These are phyloP conservation scores for Kwoniella bestiolae DNA, from an alignment of 768 basidiomycete genomes.

Conservation along the genomic window DNA sequence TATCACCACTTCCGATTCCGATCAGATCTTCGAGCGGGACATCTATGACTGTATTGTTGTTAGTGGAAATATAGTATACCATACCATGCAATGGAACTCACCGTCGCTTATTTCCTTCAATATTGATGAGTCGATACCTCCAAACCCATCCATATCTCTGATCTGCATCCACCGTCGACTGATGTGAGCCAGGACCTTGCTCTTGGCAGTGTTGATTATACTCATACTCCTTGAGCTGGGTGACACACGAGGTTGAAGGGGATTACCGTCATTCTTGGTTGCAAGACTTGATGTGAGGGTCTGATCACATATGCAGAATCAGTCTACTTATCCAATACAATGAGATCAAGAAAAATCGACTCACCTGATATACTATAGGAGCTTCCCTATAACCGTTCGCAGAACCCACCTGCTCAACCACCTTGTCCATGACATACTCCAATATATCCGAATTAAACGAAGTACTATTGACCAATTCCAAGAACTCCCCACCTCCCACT, in stretches of 20 bases:
- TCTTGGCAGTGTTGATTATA: conserved; percentile 70
- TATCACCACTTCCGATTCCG: conserved; percentile 51
- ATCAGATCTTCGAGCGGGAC: conserved; percentile 75
- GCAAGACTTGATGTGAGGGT: neutral
- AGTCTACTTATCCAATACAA: conserved; percentile 43
- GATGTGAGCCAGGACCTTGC: conserved; percentile 74
- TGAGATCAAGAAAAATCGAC: conserved; percentile 55
- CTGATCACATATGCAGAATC: neutral
- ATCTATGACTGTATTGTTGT: conserved; percentile 69
- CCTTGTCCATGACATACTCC: conserved; percentile 73
- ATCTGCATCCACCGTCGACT: conserved; percentile 76
- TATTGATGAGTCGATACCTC: conserved; percentile 80
- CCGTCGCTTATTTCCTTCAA: conserved; percentile 84
- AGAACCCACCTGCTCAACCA: conserved; percentile 64
- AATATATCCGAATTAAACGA: conserved; percentile 74
- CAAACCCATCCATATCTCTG: conserved; percentile 78
- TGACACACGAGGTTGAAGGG: neutral
- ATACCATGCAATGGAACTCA: conserved; percentile 58
- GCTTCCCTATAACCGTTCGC: conserved; percentile 66
- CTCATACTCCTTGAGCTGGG: conserved; percentile 66
- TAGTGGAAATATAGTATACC: neutral
- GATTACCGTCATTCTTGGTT: neutral
- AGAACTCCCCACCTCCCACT: conserved; percentile 72
- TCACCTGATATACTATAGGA: conserved; percentile 67
- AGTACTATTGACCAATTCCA: conserved; percentile 72